Conservation (phyloP, 2,329 filamentous ascomycete genomes). For the Nothophoma quercina region DNA sequence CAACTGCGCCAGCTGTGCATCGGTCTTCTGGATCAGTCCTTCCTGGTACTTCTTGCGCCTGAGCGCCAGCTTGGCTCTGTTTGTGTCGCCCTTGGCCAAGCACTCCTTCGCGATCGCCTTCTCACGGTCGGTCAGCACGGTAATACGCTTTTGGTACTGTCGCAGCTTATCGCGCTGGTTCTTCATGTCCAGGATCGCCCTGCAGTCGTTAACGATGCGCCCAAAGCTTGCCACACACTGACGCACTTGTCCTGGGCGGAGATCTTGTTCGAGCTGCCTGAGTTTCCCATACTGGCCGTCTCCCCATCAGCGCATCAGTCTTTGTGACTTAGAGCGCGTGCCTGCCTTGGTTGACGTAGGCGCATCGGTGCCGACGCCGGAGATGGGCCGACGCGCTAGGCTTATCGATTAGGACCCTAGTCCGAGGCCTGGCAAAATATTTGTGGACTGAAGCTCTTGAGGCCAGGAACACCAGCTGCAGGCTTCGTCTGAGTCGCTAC, state of each 20-base stretch:
- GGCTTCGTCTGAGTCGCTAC: not conserved
- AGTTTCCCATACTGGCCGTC: slow-evolving; percentile 66
- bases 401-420: slow-evolving; percentile 42
- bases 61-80: slow-evolving; percentile 83
- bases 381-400: slow-evolving; percentile 20
- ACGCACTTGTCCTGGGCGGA: slow-evolving; percentile 85
- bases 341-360: slow-evolving; percentile 38
- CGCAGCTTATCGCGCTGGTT: slow-evolving; percentile 96
- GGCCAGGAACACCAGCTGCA: slow-evolving; percentile 6
- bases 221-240: not conserved
- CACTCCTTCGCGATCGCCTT: slow-evolving; percentile 86
- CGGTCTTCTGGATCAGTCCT: slow-evolving; percentile 84
- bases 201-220: slow-evolving; percentile 50
- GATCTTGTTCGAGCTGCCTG: slow-evolving; percentile 69
- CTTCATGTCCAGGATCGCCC: slow-evolving; percentile 97
- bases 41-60: slow-evolving; percentile 98
- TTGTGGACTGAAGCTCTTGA: slow-evolving; percentile 22
- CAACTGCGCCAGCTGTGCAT: slow-evolving; percentile 90
- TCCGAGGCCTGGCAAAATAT: slow-evolving; percentile 29
- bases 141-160: slow-evolving; percentile 92
- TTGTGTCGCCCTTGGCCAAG: slow-evolving; percentile 79
- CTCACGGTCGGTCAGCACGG: slow-evolving; percentile 83
- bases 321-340: slow-evolving; percentile 25
- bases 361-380: slow-evolving; percentile 12
- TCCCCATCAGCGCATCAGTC: slow-evolving; percentile 31